Percentiles rank a stretch among this genome's conserved stretches.
phyloP scores from a whole-genome alignment of 2,329 filamentous ascomycete genomes.

The Cladosporium sp. region DNA sequence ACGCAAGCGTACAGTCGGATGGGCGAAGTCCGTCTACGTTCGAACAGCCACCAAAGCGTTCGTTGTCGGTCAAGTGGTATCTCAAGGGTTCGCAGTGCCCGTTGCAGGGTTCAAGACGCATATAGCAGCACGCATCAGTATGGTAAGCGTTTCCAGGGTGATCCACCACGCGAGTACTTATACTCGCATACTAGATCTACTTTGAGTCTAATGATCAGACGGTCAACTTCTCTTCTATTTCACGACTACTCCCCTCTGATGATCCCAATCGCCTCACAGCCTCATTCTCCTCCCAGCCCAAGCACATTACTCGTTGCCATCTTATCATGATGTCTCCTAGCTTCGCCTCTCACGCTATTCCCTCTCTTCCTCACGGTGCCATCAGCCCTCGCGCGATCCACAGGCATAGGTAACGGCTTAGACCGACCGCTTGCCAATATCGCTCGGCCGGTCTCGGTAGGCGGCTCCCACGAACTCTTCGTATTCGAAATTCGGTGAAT shows the following conservation, averaged over 20 bases:
- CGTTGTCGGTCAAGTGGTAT: not conserved
- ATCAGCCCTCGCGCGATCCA: not conserved
- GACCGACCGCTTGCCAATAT: conserved; percentile 5
- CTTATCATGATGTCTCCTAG: not conserved
- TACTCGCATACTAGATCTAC: not conserved
- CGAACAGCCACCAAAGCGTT: too few species aligned
- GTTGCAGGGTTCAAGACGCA: too few species aligned
- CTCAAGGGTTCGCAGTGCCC: not conserved
- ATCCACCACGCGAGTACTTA: too few species aligned
- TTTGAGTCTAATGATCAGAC: not conserved
- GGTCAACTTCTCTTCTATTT: not conserved
- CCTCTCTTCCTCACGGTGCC: conserved; percentile 1
- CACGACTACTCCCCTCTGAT: not conserved
- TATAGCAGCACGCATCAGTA: too few species aligned
- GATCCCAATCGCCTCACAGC: not conserved
- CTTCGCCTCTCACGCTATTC: not conserved
- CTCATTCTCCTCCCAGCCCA: not conserved
- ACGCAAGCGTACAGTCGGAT: not conserved
- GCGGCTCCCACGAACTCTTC: not conserved
- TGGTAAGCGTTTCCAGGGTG: too few species aligned
- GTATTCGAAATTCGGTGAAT: conserved; percentile 28
- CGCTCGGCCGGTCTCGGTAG: not conserved
- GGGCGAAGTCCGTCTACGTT: too few species aligned
- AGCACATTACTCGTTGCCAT: not conserved
- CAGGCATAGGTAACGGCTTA: conserved; percentile 11